phyloP scores from a whole-genome alignment of 306 rosid species.

The Gastrolobium bilobum region DNA sequence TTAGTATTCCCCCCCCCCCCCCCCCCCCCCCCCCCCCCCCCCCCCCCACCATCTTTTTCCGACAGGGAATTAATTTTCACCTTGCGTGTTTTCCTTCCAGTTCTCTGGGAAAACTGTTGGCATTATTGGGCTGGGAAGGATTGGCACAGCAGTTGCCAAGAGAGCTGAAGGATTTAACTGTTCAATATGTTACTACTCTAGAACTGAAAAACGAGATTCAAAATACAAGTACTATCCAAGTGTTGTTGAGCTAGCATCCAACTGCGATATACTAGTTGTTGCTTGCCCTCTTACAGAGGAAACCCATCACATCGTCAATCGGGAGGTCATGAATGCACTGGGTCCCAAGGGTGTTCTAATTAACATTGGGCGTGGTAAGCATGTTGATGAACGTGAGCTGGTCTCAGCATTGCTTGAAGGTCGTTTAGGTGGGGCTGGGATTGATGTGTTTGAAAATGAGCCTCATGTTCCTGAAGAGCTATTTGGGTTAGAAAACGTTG shows the following conservation, averaged over 20 bases:
- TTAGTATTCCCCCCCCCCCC: constrained; percentile 3
- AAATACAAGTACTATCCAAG: constrained; percentile 80
- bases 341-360: constrained; percentile 84
- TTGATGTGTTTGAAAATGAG: constrained; percentile 85
- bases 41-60: constrained; percentile 10
- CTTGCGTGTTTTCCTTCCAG: constrained; percentile 54
- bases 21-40: no score
- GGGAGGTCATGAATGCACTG: constrained; percentile 74
- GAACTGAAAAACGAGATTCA: constrained; percentile 65
- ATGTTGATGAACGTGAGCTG: constrained; percentile 77
- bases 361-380: constrained; percentile 90
- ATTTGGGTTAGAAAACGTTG: constrained; percentile 79
- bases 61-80: not conserved
- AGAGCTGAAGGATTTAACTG: constrained; percentile 88
- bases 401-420: constrained; percentile 84
- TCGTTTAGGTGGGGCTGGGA: constrained; percentile 86
- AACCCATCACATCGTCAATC: constrained; percentile 72
- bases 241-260: constrained; percentile 79
- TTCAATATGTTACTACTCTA: constrained; percentile 68
- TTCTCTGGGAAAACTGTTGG: constrained; percentile 90
- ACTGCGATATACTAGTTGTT: constrained; percentile 78
- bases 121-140: constrained; percentile 85
- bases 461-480: constrained; percentile 81
- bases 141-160: constrained; percentile 79
- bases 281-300: constrained; percentile 78